These are phyloP conservation scores for Boechera stricta DNA, from an alignment of 345 rosid genomes.

Conservation along the genomic window DNA sequence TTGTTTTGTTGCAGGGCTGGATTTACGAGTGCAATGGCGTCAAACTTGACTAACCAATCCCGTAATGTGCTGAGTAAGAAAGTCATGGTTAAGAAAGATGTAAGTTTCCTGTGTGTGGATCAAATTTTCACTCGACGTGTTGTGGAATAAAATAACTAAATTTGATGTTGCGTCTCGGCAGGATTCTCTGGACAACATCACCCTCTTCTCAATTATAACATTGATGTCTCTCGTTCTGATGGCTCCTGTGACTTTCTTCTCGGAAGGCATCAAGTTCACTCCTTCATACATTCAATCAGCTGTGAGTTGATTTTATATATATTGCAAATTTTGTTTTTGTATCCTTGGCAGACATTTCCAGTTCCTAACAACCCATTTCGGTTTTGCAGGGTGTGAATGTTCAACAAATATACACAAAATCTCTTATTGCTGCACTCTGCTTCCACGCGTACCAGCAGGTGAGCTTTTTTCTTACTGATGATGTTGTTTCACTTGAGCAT, in stretches of 20 bases:
- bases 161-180: conserved; percentile 45
- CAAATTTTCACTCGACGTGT: background rate
- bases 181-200: conserved; percentile 97
- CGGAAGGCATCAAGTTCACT: conserved; percentile 91
- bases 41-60: conserved; percentile 84
- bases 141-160: background rate
- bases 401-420: conserved; percentile 61
- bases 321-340: conserved; percentile 3
- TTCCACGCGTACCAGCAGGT: conserved; percentile 99
- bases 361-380: conserved; percentile 36
- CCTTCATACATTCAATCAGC: conserved; percentile 82
- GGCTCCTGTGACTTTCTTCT: conserved; percentile 79
- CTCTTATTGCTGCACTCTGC: conserved; percentile 84
- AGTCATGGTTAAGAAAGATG: conserved; percentile 97
- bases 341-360: conserved; percentile 18
- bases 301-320: conserved; percentile 57
- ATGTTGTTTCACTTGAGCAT: background rate
- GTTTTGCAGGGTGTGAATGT: conserved; percentile 72
- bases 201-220: conserved; percentile 97
- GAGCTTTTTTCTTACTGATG: conserved; percentile 28
- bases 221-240: conserved; percentile 83
- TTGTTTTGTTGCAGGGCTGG: conserved; percentile 66
- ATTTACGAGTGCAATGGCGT: conserved; percentile 92
- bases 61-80: conserved; percentile 94
- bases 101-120: conserved; percentile 44